Conservation (phyloP, 306 rosid species). For the Hylodesmum podocarpum region DNA sequence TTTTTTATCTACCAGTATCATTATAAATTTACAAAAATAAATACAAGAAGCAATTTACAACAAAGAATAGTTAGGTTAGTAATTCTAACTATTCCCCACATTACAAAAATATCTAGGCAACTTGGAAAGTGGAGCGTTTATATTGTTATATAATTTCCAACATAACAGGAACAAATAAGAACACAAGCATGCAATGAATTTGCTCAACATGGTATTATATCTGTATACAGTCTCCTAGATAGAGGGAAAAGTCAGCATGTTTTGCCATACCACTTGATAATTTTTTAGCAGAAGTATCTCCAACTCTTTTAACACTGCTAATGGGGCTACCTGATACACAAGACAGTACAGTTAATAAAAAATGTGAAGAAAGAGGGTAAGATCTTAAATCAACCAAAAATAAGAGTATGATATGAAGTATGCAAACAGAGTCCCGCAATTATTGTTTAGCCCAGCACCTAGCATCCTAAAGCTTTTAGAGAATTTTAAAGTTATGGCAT, state of each 20-base stretch:
- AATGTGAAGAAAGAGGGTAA: not conserved
- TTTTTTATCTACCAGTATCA: not conserved
- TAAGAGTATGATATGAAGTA: conserved; percentile 18
- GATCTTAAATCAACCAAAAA: conserved; percentile 21
- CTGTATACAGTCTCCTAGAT: conserved; percentile 1
- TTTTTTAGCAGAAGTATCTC: conserved; percentile 70
- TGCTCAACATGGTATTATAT: not conserved
- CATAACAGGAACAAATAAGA: not conserved
- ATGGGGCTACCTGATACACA: conserved; percentile 69
- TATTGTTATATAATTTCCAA: not conserved
- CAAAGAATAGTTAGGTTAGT: not conserved
- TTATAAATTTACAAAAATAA: not conserved
- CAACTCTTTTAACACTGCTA: conserved; percentile 68
- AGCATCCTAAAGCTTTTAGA: not conserved
- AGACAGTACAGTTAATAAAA: conserved; percentile 33
- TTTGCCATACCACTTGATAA: conserved; percentile 70
- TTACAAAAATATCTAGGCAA: not conserved
- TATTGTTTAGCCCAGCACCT: not conserved
- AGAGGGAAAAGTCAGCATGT: conserved; percentile 5
- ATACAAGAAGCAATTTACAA: not conserved
- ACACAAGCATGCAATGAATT: conserved; percentile 9
- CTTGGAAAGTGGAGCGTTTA: not conserved
- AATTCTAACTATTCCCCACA: not conserved
- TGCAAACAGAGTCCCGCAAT: conserved; percentile 14
- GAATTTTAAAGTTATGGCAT: not conserved